Evolutionary conservation across 2,329 filamentous ascomycete species (phyloP).

Genomic region (Pestalotiopsis sp.): DNA sequence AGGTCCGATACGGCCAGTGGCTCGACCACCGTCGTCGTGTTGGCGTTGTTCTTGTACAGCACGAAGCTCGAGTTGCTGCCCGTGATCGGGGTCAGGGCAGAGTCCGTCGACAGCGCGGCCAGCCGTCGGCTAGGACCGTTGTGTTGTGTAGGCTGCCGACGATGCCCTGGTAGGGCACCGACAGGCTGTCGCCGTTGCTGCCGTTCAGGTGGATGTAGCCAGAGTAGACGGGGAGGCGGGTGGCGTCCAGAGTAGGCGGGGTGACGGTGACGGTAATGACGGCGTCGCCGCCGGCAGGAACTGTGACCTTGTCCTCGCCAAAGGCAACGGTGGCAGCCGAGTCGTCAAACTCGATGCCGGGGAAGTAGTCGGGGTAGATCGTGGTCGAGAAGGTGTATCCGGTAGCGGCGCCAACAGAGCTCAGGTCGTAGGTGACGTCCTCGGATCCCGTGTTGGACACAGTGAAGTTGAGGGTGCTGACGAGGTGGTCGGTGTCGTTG

Average conservation of each 20-base stretch:
- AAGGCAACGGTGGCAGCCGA: slow-evolving; percentile 45
- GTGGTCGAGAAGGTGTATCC: slow-evolving; percentile 51
- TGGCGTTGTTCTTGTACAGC: slow-evolving; percentile 22
- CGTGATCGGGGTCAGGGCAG: slow-evolving; percentile 23
- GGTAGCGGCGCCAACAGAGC: slow-evolving; percentile 51
- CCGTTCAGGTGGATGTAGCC: slow-evolving; percentile 49
- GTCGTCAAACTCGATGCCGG: slow-evolving; percentile 42
- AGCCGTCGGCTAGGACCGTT: slow-evolving; percentile 35
- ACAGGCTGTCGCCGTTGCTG: slow-evolving; percentile 28
- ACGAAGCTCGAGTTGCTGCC: slow-evolving; percentile 26
- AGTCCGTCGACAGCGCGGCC: slow-evolving; percentile 36
- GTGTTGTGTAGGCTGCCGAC: slow-evolving; percentile 38
- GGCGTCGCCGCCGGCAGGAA: slow-evolving; percentile 30
- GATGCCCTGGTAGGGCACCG: slow-evolving; percentile 41
- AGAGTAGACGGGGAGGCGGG: slow-evolving; percentile 48
- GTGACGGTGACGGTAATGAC: slow-evolving; percentile 46
- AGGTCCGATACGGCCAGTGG: slow-evolving; percentile 43
- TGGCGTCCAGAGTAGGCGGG: slow-evolving; percentile 39
- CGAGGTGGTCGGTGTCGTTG: slow-evolving; percentile 64
- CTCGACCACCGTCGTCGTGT: slow-evolving; percentile 28
- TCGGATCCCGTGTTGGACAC: slow-evolving; percentile 55
- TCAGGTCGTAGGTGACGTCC: slow-evolving; percentile 53
- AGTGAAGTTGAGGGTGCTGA: slow-evolving; percentile 49
- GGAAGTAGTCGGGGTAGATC: slow-evolving; percentile 43
- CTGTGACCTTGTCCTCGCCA: slow-evolving; percentile 32